Evolutionary conservation across 441 rosid species (phyloP), one percentile per base, ranked within the genome.

Genomic region (Pelargonium fulgidum): DNA sequence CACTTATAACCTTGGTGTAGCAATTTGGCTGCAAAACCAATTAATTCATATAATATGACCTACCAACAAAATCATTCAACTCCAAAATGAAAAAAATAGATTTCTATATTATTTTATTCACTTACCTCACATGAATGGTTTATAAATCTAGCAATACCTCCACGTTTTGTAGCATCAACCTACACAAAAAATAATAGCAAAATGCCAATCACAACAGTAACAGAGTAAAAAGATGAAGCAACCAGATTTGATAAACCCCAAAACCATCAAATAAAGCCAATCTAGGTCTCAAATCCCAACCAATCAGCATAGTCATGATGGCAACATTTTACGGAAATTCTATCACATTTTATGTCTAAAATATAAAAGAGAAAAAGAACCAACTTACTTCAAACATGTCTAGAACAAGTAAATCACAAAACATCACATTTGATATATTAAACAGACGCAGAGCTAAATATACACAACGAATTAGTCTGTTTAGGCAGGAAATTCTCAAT

Each of bases 121-220:
- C 59, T 45, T 88, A 90, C 99, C 89, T 95, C 93, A 69, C 99
- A 95, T 63, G 98, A 95, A 87, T 92, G 99, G 73, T 95, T 95
- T 80, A 95, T 90, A 82, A 95, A 95, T 83, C 99, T 88, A 36
- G 99, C 99, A 84, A 92, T 82, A 70, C 99, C 99, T 63, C 99
- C 99, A 79, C 96, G 89, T 83, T 92, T 95, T 68, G 99, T 95
- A 67, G 99, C 99, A 84, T 95, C 99, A 76, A 95, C 86, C 99
- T 94, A 76, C 64, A 75, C 19, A 19, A 19, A 19, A 58, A 58
- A 19, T 59, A 59, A 29, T 59, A 59, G 22, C 64, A 59, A 22
- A 20, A 22, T 11, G 64, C 17, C 33, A 7, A 10, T 59, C n/a
- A 22, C 13, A 59, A 59, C 36, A 20, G 64, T 59, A 59, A 7